Base-by-base conservation (phyloP, 345 rosid species). In the Sisymbrium irio region DNA sequence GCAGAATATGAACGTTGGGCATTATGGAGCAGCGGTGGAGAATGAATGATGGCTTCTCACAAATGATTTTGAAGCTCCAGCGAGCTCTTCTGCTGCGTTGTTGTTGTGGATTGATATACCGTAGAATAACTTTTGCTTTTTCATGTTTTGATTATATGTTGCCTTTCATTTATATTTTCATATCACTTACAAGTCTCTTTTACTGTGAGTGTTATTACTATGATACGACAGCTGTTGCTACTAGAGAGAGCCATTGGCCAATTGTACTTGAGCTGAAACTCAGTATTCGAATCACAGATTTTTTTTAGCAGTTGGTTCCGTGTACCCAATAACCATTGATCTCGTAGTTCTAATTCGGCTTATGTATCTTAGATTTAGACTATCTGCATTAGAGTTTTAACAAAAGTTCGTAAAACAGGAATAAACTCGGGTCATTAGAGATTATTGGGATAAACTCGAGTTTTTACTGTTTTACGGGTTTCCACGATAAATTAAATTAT, bases 1-100 rank as follows among this genome's bases (percentile, higher is more conserved):
- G 50, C 72, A 77, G 80, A 71, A 57, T 58, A 71, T 71, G 76
- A 70, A 77, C 40, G 46, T 39, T 71, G 80, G 76, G n/a, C 80
- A 77, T 40, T 77, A 56, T 8, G 80, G 76, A 30, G 76, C 67
- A 1, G 64, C 61, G 15, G 42, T 56, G 40, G 80, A 71, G 51
- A 46, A 76, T 17, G 72, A 77, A 62, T 46, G 63, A 58, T 3
- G 45, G 20, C 15, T 62, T 37, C 41, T 37, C 42, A 5, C 35
- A 11, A 42, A 32, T 68, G 40, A 51, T 40, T 40, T 74, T 47
- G 67, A 49, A 49, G 46, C 54, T 58, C 28, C 37, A n/a, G 51
- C 71, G 33, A 63, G 40, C 69, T 20, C 67, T 18, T 56, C 28
- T 41, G 13, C 33, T 62, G 61, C 51, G 11, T 57, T 20, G 50